Percentiles rank a stretch among this genome's conserved stretches.
Evolutionary conservation across 2,329 filamentous ascomycete genomes (phyloP).

Genomic region (Myriosclerotinia scirpicola): DNA sequence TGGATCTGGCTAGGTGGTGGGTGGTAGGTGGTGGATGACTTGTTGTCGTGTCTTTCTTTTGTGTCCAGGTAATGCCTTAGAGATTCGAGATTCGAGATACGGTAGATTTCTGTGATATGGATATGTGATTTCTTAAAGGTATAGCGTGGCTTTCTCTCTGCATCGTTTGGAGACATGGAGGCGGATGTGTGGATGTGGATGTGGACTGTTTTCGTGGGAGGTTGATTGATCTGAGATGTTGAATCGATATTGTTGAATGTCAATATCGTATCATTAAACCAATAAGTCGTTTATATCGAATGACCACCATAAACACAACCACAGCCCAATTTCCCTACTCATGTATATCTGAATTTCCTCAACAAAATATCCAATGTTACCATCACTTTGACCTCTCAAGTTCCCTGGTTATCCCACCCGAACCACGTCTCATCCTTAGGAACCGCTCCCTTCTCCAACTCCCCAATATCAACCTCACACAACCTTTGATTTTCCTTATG

Average conservation of each 20-base stretch:
- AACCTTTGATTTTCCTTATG: slow-evolving; percentile 48
- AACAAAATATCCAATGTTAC: not conserved
- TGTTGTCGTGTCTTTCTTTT: not conserved
- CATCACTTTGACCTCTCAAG: slow-evolving; percentile 22
- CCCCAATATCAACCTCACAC: slow-evolving; percentile 46
- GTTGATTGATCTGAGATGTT: not conserved
- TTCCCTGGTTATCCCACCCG: slow-evolving; percentile 38
- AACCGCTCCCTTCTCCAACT: slow-evolving; percentile 49
- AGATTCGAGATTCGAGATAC: too few relatives aligned
- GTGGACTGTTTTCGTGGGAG: not conserved
- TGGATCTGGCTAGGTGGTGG: not conserved
- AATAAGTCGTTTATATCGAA: not conserved
- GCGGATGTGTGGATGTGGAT: not conserved
- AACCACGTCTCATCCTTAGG: slow-evolving; percentile 52
- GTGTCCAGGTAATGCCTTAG: not conserved
- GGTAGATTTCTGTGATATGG: not conserved
- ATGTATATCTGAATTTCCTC: not conserved
- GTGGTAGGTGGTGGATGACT: not conserved
- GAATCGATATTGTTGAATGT: not conserved
- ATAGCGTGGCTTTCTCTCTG: not conserved
- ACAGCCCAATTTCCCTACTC: not conserved
- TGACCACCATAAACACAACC: not conserved
- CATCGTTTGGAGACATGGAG: not conserved
- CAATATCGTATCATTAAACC: not conserved
- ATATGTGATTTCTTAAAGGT: not conserved